Base-by-base conservation (phyloP, 2,329 filamentous ascomycete species). In the Teratosphaeria gauchensis region DNA sequence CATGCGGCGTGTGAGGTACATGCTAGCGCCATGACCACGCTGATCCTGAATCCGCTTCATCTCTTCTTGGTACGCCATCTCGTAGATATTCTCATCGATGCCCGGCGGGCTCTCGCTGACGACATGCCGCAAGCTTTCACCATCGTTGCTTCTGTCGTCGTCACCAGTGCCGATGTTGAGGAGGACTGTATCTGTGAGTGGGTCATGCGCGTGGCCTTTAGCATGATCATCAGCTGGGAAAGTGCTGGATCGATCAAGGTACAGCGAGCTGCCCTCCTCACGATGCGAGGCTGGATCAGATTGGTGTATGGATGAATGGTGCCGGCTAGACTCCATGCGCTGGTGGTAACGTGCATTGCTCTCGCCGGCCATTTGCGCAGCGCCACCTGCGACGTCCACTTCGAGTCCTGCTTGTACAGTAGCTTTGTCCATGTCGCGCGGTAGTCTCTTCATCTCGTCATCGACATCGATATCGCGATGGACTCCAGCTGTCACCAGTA, bases 61-160 rank as follows among this genome's bases (percentile, higher is more conserved):
- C 74, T 96, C 90, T 61, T 88, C 83, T 68, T 89, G 84, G 71
- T 95, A 96, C 0, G 92, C 92, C 0, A 82, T 84, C 71, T 95
- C 90, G 72, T 96, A 96, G 59, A 97, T 87, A 69, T 94, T 86
- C 66, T 90, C 90, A 61, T 95, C 90, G 5, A 89, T 88, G 1
- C 86, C 87, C 0, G 87, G 87, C 2, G 92, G 92, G 1, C 89
- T 95, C 73, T 96, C 91, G 32, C 89, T 89, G 48, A 96, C 85
- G 4, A 87, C 71, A 16, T 16, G 12, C 52, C 1, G 19, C 19
- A 31, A n/a, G 28, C 52, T 21, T 7, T 55, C 19, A 14, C 38
- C 28, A 16, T 57, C 32, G 33, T 35, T 24, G 16, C 14, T 19
- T 42, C n/a, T 16, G 11, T 58, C 51, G 52, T 53, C 51, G 3